phyloP scores from a whole-genome alignment of 163 green algal species.

The Volvox carteri region DNA sequence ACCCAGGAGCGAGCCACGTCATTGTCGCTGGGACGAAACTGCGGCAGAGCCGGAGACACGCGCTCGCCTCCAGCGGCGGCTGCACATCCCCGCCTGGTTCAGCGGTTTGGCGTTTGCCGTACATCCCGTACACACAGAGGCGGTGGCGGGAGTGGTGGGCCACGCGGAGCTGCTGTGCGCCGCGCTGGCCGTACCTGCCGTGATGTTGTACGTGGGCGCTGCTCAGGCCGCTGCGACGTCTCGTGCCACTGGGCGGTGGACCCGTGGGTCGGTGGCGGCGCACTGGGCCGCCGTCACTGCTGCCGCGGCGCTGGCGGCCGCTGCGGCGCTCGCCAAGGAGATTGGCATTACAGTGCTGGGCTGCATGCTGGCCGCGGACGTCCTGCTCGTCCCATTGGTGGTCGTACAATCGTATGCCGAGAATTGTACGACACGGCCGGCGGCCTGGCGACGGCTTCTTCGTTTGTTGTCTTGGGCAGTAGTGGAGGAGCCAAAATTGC shows the following conservation, averaged over 20 bases:
- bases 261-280: background rate
- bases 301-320: conserved; percentile 49
- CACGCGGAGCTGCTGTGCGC: conserved; percentile 83
- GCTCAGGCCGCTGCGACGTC: conserved; percentile 33
- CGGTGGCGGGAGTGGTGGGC: conserved; percentile 85
- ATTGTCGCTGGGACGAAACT: too few relatives aligned
- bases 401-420: background rate
- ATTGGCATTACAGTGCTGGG: conserved; percentile 85
- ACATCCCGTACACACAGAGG: conserved; percentile 87
- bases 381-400: conserved; percentile 63
- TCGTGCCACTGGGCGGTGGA: background rate
- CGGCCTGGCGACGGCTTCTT: background rate
- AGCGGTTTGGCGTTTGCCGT: conserved; percentile 81
- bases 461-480: conserved; percentile 12
- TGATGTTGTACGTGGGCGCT: conserved; percentile 72
- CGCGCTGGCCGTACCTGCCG: conserved; percentile 65
- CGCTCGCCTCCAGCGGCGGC: background rate
- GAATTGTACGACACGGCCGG: background rate
- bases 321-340: conserved; percentile 84
- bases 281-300: conserved; percentile 66
- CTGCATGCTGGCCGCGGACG: conserved; percentile 77
- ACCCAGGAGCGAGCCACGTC: too few relatives aligned
- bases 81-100: conserved; percentile 65
- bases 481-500: conserved; percentile 55
- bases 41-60: background rate